Evolutionary conservation across 192 early-diverging fungal species (phyloP).

Genomic region (Umbelopsis sp.): DNA sequence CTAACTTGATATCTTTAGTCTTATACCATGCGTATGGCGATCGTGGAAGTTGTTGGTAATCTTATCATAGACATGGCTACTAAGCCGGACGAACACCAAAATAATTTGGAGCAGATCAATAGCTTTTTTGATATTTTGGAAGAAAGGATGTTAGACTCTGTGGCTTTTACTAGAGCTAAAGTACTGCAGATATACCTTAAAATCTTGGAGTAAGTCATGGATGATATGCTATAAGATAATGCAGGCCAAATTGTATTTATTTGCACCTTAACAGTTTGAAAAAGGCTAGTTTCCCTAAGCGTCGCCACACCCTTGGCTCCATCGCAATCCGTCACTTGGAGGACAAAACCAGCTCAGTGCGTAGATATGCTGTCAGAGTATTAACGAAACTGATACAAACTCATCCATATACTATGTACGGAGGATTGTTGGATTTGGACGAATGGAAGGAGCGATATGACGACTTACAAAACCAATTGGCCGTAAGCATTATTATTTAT

Average conservation of each 20-base stretch:
- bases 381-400: slow-evolving; percentile 80
- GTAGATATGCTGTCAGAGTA: slow-evolving; percentile 89
- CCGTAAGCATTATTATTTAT: slow-evolving; percentile 55
- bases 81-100: slow-evolving; percentile 68
- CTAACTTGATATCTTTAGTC: slow-evolving; percentile 50
- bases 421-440: slow-evolving; percentile 72
- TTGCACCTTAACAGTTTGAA: too few relatives aligned
- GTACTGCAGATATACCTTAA: slow-evolving; percentile 83
- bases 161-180: slow-evolving; percentile 83
- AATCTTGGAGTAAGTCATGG: slow-evolving; percentile 70
- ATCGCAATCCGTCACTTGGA: slow-evolving; percentile 79
- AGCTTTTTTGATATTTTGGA: slow-evolving; percentile 90
- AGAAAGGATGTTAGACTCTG: slow-evolving; percentile 91
- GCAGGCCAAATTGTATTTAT: too few relatives aligned
- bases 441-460: slow-evolving; percentile 69
- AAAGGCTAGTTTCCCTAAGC: slow-evolving; percentile 53
- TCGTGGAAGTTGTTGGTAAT: slow-evolving; percentile 90
- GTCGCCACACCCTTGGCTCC: slow-evolving; percentile 67
- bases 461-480: slow-evolving; percentile 70
- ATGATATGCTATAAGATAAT: too few relatives aligned
- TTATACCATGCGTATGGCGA: slow-evolving; percentile 80
- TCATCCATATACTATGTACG: slow-evolving; percentile 89
- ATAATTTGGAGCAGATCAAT: slow-evolving; percentile 70
- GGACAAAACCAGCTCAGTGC: slow-evolving; percentile 89
- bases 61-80: slow-evolving; percentile 78